Evolutionary conservation across 345 rosid species (phyloP), one percentile per base, ranked within the genome.

Genomic region (Lagerstroemia speciosa): DNA sequence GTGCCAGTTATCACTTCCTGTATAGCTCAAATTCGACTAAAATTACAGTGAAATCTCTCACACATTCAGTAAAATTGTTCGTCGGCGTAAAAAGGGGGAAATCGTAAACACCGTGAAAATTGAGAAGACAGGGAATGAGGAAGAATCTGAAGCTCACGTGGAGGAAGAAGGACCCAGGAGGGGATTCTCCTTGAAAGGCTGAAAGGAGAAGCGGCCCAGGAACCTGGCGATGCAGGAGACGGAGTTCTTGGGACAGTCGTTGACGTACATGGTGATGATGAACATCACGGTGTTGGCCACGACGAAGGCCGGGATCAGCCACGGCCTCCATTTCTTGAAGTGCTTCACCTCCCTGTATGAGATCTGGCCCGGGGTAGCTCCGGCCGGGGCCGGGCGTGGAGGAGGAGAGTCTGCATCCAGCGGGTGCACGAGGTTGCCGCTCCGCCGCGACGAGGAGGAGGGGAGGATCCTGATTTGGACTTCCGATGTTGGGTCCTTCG

Each of bases 81-180:
- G 0, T 41, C 46, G 10, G 14, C 9, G 15, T 41, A 7, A 5
- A 5, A 41, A 8, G 10, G 46, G 46, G 10, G 46, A 41, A 8
- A 34, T 12, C 55, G 20, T 6, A 3, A 27, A 40, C 50, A 50
- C 53, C 46, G 14, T 14, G 10, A 10, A 41, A 41, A 41, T 8
- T 41, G 46, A 16, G 46, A 11, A 41, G 14, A 41, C 14, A 8
- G 16, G 46, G 46, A 41, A 41, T 14, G 60, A n/a, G 34, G 24
- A 26, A 40, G 46, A 53, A n/a, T 43, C 85, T 80, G 46, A 53
- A n/a, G 50, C 85, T 80, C 79, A 89, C 96, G 98, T 78, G 36
- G 73, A 65, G 43, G 97, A 84, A 6, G 98, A 87, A 78, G 97
- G 98, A 71, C 98, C 98, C 11, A 93, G 85, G 75, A 93, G 97